Percentiles rank a stretch among this genome's conserved stretches.
Evolutionary conservation across 805 yeast species (phyloP).

Genomic region (Lipomyces lipofer): DNA sequence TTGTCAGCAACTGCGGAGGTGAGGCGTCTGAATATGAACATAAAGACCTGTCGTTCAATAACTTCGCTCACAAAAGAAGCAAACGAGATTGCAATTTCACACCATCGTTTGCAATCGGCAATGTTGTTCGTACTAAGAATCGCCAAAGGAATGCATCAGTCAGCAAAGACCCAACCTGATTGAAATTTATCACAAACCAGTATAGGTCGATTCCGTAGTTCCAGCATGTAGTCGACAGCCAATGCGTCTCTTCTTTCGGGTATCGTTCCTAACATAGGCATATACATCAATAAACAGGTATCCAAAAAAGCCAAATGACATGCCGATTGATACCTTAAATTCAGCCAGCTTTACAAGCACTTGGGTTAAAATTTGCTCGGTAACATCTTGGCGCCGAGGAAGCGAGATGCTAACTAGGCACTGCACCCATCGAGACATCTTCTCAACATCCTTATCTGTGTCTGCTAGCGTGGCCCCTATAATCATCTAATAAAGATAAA

Average conservation of each 20-base stretch:
- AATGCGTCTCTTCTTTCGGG: not conserved
- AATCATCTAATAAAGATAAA: constrained; percentile 2
- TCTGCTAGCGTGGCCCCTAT: constrained; percentile 11
- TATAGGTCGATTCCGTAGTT: constrained; percentile 25
- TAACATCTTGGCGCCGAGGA: constrained; percentile 12
- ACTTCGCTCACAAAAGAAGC: constrained; percentile 11
- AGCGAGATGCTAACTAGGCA: constrained; percentile 16
- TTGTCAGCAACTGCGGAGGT: not conserved
- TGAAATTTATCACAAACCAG: constrained; percentile 1
- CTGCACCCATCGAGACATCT: constrained; percentile 25
- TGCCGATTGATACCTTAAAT: constrained; percentile 1
- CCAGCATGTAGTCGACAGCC: constrained; percentile 22
- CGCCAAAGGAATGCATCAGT: too few relatives aligned
- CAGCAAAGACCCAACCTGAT: not conserved
- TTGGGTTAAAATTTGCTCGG: constrained; percentile 20
- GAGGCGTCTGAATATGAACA: not conserved
- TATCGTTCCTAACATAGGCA: constrained; percentile 13
- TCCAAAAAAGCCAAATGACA: not conserved
- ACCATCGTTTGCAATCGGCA: constrained; percentile 21
- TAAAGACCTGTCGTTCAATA: constrained; percentile 11
- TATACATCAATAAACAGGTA: constrained; percentile 17
- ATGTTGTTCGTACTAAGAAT: constrained; percentile 6
- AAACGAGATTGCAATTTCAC: constrained; percentile 23
- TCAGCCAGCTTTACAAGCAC: constrained; percentile 11
- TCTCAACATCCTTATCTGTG: constrained; percentile 7